Percentiles rank a stretch among this genome's conserved stretches.
phyloP scores from a whole-genome alignment of 345 rosid genomes.

The Conringia planisiliqua region DNA sequence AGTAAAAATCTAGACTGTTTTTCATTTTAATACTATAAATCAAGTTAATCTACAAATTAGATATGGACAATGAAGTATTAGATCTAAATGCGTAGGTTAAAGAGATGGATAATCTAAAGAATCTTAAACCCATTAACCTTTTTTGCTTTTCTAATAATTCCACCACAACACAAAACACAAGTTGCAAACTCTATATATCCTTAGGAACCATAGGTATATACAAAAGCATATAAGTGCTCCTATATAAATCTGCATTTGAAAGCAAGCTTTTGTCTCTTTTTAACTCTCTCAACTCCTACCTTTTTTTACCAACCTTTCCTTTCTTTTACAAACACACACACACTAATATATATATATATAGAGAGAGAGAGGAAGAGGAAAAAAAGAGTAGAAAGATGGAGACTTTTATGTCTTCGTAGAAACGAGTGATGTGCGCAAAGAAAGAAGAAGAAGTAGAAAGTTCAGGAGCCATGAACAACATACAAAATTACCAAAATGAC shows the following conservation, averaged over 20 bases:
- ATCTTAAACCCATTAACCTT: slow-evolving; percentile 30
- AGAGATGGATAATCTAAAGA: slow-evolving; percentile 24
- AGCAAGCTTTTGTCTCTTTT: slow-evolving; percentile 40
- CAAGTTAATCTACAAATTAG: background rate
- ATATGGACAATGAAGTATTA: background rate
- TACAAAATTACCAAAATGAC: slow-evolving; percentile 66
- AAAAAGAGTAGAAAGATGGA: slow-evolving; percentile 24
- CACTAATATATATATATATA: background rate
- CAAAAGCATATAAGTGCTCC: slow-evolving; percentile 18
- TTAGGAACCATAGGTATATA: slow-evolving; percentile 1
- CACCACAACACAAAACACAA: slow-evolving; percentile 27
- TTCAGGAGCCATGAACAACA: slow-evolving; percentile 54
- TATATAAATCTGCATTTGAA: slow-evolving; percentile 32
- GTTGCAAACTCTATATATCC: slow-evolving; percentile 30
- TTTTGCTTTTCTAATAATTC: slow-evolving; percentile 14
- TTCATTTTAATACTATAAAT: background rate
- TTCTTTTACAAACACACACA: slow-evolving; percentile 3
- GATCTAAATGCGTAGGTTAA: slow-evolving; percentile 11
- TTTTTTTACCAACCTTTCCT: slow-evolving; percentile 33
- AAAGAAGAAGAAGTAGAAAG: slow-evolving; percentile 65
- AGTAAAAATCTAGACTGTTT: background rate
- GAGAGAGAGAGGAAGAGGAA: background rate
- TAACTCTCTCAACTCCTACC: slow-evolving; percentile 31
- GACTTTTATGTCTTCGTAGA: slow-evolving; percentile 23
- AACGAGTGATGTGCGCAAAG: slow-evolving; percentile 51